Percentiles rank a stretch among this genome's conserved stretches.
Conservation (phyloP, 345 rosid genomes). For the Adansonia digitata region DNA sequence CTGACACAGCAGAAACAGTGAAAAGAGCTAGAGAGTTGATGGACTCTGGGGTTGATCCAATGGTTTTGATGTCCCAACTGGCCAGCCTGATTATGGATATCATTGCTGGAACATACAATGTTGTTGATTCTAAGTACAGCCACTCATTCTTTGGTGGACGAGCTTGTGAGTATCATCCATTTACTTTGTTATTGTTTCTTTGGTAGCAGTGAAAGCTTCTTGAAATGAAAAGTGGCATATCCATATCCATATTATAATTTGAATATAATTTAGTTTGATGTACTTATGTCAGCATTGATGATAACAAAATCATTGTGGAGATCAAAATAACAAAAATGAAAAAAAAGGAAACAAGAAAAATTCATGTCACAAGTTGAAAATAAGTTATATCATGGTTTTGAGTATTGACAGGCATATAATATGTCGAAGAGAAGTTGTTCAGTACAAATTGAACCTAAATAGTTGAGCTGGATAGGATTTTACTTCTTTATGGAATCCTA, state of each 20-base stretch:
- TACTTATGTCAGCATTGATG: neutral
- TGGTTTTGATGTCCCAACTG: conserved; percentile 93
- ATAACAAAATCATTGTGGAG: neutral
- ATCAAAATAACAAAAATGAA: neutral
- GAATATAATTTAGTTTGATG: neutral
- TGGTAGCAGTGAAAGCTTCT: neutral
- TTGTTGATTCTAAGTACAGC: conserved; percentile 40
- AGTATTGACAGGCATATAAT: neutral
- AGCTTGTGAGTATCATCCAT: conserved; percentile 55
- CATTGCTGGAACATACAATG: conserved; percentile 81
- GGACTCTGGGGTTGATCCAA: conserved; percentile 93
- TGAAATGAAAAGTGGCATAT: conserved; percentile 1
- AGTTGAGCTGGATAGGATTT: too few species aligned
- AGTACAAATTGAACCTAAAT: too few species aligned
- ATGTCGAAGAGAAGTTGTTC: too few species aligned
- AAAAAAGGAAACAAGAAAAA: too few species aligned
- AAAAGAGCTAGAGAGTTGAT: conserved; percentile 88
- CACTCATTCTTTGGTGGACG: conserved; percentile 53
- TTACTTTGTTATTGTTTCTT: conserved; percentile 6
- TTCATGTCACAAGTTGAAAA: too few species aligned
- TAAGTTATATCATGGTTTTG: neutral
- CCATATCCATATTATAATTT: neutral
- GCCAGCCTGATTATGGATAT: conserved; percentile 97
- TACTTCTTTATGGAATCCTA: too few species aligned
- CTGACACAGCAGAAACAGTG: conserved; percentile 90